Evolutionary conservation across 768 basidiomycete species (phyloP).

Genomic region (Pulveroboletus sp.): DNA sequence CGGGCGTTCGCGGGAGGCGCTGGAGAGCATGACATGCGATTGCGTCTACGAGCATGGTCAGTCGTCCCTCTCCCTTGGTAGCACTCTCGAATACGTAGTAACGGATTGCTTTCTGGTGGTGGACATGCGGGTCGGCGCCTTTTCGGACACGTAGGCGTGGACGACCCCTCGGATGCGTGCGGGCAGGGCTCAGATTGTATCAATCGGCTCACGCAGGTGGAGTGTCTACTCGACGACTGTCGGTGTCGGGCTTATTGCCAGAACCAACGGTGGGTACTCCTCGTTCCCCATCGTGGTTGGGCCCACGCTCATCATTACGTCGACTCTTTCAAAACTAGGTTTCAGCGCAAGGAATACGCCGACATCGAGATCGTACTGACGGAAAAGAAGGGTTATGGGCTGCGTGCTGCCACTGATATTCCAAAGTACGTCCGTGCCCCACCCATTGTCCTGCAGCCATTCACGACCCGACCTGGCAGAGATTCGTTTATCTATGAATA

Average conservation of each 20-base stretch:
- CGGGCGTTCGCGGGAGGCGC: slow-evolving; percentile 81
- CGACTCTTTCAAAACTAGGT: slow-evolving; percentile 44
- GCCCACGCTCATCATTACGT: background rate
- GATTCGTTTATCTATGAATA: slow-evolving; percentile 97
- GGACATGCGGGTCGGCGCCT: slow-evolving; percentile 16
- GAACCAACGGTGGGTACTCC: slow-evolving; percentile 76
- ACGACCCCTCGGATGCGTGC: slow-evolving; percentile 67
- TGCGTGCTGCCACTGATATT: slow-evolving; percentile 70
- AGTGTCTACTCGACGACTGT: slow-evolving; percentile 90
- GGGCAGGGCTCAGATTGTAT: slow-evolving; percentile 91
- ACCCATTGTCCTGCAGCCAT: background rate
- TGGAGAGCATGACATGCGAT: slow-evolving; percentile 95
- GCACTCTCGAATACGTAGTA: slow-evolving; percentile 31
- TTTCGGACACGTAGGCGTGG: slow-evolving; percentile 44
- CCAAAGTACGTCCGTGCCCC: slow-evolving; percentile 48
- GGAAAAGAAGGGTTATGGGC: slow-evolving; percentile 92
- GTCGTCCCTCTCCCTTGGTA: slow-evolving; percentile 34
- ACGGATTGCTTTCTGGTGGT: slow-evolving; percentile 16
- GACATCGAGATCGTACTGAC: slow-evolving; percentile 87
- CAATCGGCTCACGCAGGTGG: slow-evolving; percentile 94
- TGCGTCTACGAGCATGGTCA: slow-evolving; percentile 80
- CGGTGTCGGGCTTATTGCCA: slow-evolving; percentile 76
- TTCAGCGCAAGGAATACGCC: slow-evolving; percentile 83
- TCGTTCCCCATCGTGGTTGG: background rate
- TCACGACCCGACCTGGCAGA: slow-evolving; percentile 39